Base-by-base conservation (phyloP, 1,284 basidiomycete species). In the Moesziomyces parantarcticus region DNA sequence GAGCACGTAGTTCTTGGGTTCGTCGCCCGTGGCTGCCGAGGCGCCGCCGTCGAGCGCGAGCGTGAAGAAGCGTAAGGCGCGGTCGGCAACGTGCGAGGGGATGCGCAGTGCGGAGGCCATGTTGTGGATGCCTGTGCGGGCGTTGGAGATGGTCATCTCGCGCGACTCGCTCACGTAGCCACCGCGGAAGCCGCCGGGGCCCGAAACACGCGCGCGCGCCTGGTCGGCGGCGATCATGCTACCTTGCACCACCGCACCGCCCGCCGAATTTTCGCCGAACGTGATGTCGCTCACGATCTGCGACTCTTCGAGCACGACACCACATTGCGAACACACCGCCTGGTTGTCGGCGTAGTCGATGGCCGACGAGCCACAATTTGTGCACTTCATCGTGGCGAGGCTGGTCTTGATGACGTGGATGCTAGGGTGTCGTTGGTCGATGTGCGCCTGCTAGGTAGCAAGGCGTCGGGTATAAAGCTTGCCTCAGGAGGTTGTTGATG, bases 231-330 rank as follows among this genome's bases (percentile, higher is more conserved):
- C 92, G n/a, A 99, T 92, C 81, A 93, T 97, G 16, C 92, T 91
- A 20, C 97, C 97, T 82, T 96, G 92, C 0, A 97, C 94, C 86
- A 97, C 92, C 1, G 96, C 94, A 13, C 94, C 93, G 32, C 97
- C 97, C 46, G 89, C 89, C 8, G 92, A 89, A 10, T 92, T 93
- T 86, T 99, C 97, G 23, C 93, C 93, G 79, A 99, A 99, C 0
- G 91, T 91, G 64, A 99, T 89, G 83, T 97, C 90, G 74, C 91
- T 92, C 16, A 98, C 94, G 71, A 99, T 96, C 9, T 92, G 90
- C 80, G 93, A 95, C 85, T 97, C 93, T 84, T 97, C 94, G 14
- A 97, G 88, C 18, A 98, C 93, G 67, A 81, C 70, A 63, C 83
- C 83, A 61, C 83, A 84, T 52, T 75, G 75, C 42, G 66, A 71